Percentiles rank a stretch among this genome's conserved stretches.
Conservation (phyloP, 2,329 filamentous ascomycete genomes). For the Penicillium sp. region DNA sequence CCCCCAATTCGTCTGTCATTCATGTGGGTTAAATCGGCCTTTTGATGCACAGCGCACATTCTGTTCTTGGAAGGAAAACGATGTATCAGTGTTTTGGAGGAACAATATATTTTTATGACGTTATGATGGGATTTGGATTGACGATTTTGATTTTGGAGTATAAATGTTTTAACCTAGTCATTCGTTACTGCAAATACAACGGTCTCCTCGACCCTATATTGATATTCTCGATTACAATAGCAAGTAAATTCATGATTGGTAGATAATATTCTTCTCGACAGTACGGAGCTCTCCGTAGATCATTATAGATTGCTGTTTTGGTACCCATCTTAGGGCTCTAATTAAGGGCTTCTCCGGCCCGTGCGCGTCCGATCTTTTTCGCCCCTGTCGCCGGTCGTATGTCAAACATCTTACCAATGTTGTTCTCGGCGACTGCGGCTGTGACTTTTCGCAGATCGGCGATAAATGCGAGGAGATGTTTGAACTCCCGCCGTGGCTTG, state of each 20-base stretch:
- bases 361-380: conserved; percentile 30
- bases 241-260: background rate
- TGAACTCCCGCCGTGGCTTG: conserved; percentile 28
- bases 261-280: background rate
- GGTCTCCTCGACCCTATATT: background rate
- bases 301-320: conserved; percentile 5
- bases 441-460: conserved; percentile 23
- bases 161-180: conserved; percentile 21
- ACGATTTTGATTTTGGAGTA: conserved; percentile 18
- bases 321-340: conserved; percentile 20
- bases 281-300: background rate
- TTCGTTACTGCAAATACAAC: conserved; percentile 17
- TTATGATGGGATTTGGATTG: conserved; percentile 21
- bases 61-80: background rate
- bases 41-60: background rate
- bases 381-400: conserved; percentile 13
- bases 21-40: background rate
- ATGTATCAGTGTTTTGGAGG: conserved; percentile 11
- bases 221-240: background rate
- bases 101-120: conserved; percentile 23
- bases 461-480: conserved; percentile 5
- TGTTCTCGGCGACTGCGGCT: conserved; percentile 20
- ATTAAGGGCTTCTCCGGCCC: conserved; percentile 31
- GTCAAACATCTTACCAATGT: conserved; percentile 25
- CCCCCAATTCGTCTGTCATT: background rate